Conservation (phyloP, 495 filamentous ascomycete species). For the Talaromyces stipitatus region DNA sequence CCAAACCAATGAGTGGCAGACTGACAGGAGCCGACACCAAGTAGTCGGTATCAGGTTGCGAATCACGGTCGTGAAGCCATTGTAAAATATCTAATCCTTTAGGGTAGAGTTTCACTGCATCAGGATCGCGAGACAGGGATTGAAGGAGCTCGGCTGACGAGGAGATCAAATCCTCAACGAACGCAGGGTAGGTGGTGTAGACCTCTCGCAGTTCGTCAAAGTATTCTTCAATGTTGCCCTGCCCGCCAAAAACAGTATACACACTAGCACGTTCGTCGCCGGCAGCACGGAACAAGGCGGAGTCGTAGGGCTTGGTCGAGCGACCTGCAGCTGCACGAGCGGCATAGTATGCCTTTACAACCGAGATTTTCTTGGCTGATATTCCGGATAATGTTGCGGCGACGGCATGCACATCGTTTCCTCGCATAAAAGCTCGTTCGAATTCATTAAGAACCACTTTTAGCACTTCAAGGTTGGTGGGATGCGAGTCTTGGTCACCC, state of each 20-base stretch:
- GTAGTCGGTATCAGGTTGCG: conserved; percentile 91
- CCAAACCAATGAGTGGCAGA: conserved; percentile 90
- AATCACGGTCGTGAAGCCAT: conserved; percentile 81
- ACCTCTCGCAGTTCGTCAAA: conserved; percentile 93
- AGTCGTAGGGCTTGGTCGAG: conserved; percentile 80
- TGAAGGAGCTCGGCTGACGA: conserved; percentile 76
- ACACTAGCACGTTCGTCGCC: conserved; percentile 68
- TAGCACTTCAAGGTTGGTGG: conserved; percentile 77
- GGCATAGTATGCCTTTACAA: conserved; percentile 82
- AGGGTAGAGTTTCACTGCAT: conserved; percentile 87
- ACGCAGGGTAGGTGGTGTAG: conserved; percentile 81
- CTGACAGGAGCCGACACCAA: conserved; percentile 95
- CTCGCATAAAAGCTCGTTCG: conserved; percentile 85
- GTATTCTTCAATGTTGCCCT: conserved; percentile 98
- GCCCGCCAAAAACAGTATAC: conserved; percentile 95
- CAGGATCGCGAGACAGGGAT: conserved; percentile 72
- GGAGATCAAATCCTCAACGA: conserved; percentile 76
- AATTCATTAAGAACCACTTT: conserved; percentile 90
- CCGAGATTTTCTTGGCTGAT: conserved; percentile 76
- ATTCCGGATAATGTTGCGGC: conserved; percentile 82
- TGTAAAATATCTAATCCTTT: conserved; percentile 90
- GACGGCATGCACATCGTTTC: conserved; percentile 92
- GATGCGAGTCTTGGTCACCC: conserved; percentile 81
- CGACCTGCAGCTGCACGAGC: conserved; percentile 77
- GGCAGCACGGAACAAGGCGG: conserved; percentile 83